Percentiles rank a stretch among this genome's conserved stretches.
Conservation (phyloP, 2,329 filamentous ascomycete species). For the Alternaria longipes region DNA sequence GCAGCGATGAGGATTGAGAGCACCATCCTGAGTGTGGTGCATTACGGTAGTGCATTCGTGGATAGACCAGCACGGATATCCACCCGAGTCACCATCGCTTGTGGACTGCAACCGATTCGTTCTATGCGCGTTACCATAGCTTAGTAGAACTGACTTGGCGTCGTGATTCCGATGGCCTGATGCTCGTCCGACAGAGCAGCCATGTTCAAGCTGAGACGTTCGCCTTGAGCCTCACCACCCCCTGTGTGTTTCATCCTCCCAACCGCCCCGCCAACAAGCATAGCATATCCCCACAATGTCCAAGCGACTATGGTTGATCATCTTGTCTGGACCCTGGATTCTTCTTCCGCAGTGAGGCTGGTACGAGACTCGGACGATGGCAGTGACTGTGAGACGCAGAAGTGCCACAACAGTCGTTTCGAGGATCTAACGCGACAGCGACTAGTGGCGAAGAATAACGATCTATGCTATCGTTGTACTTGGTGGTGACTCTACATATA, state of each 20-base stretch:
- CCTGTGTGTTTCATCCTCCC: conserved; percentile 31
- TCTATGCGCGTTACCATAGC: conserved; percentile 2
- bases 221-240: conserved; percentile 1
- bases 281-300: conserved; percentile 13
- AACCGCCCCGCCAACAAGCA: conserved; percentile 15
- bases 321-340: conserved; percentile 7
- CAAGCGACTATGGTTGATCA: conserved; percentile 11
- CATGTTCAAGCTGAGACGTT: conserved; percentile 19
- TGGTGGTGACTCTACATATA: conserved; percentile 32
- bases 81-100: neutral
- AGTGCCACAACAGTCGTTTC: conserved; percentile 38
- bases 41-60: neutral
- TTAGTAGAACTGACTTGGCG: conserved; percentile 5
- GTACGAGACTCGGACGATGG: conserved; percentile 38
- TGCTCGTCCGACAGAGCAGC: conserved; percentile 19
- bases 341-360: conserved; percentile 8
- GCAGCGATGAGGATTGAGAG: conserved; percentile 56
- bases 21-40: conserved; percentile 47
- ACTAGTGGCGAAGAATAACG: neutral
- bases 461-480: neutral
- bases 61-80: conserved; percentile 4
- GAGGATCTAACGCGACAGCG: conserved; percentile 3
- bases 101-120: neutral
- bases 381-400: conserved; percentile 23
- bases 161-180: conserved; percentile 17